Conservation (phyloP, 176 grass and related monocot genomes). For the Aegilops sharonensis region DNA sequence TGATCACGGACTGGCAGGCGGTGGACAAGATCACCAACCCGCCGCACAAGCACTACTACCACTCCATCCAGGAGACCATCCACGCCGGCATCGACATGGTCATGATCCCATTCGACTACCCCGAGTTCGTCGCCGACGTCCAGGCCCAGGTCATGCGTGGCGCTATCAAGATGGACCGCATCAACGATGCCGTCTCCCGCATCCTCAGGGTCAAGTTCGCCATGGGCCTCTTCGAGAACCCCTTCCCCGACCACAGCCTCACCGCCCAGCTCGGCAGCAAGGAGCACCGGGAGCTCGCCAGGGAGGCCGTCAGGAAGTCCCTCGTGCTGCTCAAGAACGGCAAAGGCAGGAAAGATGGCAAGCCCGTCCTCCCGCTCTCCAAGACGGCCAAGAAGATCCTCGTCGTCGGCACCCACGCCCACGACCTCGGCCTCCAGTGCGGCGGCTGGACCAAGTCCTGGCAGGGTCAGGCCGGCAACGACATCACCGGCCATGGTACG, state of each 20-base stretch:
- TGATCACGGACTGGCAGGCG: conserved; percentile 81
- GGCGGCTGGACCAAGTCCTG: conserved; percentile 71
- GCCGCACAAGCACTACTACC: conserved; percentile 55
- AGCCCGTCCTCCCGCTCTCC: conserved; percentile 46
- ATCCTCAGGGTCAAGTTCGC: conserved; percentile 85
- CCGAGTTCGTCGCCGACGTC: conserved; percentile 51
- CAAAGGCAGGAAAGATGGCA: conserved; percentile 13
- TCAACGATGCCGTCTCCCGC: conserved; percentile 65
- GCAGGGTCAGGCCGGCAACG: conserved; percentile 70
- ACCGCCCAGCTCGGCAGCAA: conserved; percentile 49
- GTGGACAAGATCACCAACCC: conserved; percentile 53
- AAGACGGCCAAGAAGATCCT: conserved; percentile 69
- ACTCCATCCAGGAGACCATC: conserved; percentile 58
- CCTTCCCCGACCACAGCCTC: conserved; percentile 47
- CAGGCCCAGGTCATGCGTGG: conserved; percentile 34
- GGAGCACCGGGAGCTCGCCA: conserved; percentile 55
- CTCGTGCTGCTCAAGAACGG: conserved; percentile 80
- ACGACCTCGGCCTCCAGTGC: conserved; percentile 72
- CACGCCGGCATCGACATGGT: conserved; percentile 80
- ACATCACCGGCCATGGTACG: conserved; percentile 37
- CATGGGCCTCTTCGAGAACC: conserved; percentile 83
- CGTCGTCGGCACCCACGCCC: conserved; percentile 58
- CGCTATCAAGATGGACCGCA: conserved; percentile 47
- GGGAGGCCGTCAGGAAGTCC: conserved; percentile 76
- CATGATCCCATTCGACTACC: conserved; percentile 72